These are phyloP conservation scores for Amyloporia xantha DNA, from an alignment of 768 basidiomycete species.

Conservation along the genomic window DNA sequence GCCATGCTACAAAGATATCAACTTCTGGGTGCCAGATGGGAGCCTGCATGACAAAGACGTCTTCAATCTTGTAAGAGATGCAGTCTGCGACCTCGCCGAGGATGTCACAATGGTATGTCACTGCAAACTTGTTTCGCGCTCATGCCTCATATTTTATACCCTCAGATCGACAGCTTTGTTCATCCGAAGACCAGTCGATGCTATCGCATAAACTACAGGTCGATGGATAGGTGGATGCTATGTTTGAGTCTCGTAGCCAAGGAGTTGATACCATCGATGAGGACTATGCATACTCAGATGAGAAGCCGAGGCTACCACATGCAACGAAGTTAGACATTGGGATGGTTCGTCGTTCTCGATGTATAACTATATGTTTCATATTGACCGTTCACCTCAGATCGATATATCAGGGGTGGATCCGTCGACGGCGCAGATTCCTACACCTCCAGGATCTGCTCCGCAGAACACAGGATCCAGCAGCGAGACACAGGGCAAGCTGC, in stretches of 20 bases:
- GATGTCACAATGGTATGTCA: slow-evolving; percentile 72
- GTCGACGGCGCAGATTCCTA: slow-evolving; percentile 66
- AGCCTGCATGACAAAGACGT: slow-evolving; percentile 93
- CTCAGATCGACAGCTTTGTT: slow-evolving; percentile 82
- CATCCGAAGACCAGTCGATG: slow-evolving; percentile 90
- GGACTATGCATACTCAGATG: no score
- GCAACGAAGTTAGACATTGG: no score
- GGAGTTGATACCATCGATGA: no score
- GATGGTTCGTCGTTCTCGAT: no score
- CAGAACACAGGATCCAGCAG: slow-evolving; percentile 48
- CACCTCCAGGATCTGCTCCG: slow-evolving; percentile 55
- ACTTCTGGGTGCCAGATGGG: slow-evolving; percentile 72
- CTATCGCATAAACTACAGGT: slow-evolving; percentile 90
- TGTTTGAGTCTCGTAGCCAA: no score
- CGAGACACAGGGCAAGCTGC: slow-evolving; percentile 64
- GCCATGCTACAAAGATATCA: slow-evolving; percentile 87
- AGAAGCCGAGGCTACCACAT: no score
- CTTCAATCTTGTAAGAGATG: slow-evolving; percentile 89
- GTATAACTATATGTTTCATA: no score
- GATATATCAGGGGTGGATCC: no score
- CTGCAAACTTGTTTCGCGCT: not conserved
- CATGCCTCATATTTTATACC: slow-evolving; percentile 3
- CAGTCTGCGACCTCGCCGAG: slow-evolving; percentile 89
- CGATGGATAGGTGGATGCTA: slow-evolving; percentile 79
- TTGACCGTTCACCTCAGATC: no score